Evolutionary conservation across 2,329 filamentous ascomycete species (phyloP), one percentile per base, ranked within the genome.

Genomic region (Neospermospora avenae): DNA sequence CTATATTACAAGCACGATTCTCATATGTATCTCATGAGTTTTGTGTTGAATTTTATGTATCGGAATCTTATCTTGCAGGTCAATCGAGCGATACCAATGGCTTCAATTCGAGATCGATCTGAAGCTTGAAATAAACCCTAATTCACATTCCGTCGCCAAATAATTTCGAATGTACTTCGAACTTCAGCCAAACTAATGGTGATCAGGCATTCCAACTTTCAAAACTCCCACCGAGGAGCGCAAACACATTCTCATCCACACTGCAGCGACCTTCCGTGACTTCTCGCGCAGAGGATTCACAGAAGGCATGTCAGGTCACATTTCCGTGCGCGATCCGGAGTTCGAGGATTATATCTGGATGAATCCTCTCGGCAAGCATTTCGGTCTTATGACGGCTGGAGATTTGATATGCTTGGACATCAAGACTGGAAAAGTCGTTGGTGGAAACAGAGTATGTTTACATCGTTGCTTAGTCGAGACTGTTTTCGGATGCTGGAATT

Each of bases 241-340:
- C 20, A 78, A 79, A 68, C 88, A 87, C 77, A 84, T 85, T 60
- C 77, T 87, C 10, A 76, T 83, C 28, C 86, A 89, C 73, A 88
- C 88, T 80, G 85, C 86, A 3, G 81, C 82, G 3, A 85, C 84
- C 3, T 90, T 90, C 73, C 84, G 87, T 28, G 80, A 88, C 69
- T 89, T 88, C 71, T 78, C 84, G 1, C 81, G 85, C 49, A 81
- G 84, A 67, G 84, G 84, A 53, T 88, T 84, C 73, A 84, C 83
- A 0, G 87, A 90, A 73, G 87, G 87, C 57, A 87, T 89, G 77
- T 79, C 79, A 28, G 87, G 87, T 0, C 86, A 89, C 72, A 90
- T 90, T 65, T 81, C 77, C 14, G 82, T 89, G 1, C 79, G 86
- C 13, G 87, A 90, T 69, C 86, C 87, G 0, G 84, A 88, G 70